Evolutionary conservation across 2,329 filamentous ascomycete genomes (phyloP).

Genomic region (Pseudocercospora pini-densiflorae): DNA sequence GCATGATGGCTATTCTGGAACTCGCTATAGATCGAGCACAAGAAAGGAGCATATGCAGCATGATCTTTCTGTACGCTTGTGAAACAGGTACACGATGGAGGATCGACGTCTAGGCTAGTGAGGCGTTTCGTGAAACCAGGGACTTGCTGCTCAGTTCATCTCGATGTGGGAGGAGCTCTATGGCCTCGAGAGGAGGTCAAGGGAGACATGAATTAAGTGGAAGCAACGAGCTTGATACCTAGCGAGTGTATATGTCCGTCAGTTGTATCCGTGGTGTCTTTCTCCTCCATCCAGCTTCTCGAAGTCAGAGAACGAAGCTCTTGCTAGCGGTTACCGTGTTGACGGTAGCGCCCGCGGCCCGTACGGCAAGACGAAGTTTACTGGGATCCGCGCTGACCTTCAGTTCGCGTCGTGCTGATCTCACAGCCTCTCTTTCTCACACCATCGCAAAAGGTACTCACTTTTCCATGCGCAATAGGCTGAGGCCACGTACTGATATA

Average conservation of each 20-base stretch:
- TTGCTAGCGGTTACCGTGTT: background rate
- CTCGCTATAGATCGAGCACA: background rate
- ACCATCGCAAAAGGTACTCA: background rate
- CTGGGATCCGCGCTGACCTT: background rate
- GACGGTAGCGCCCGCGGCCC: background rate
- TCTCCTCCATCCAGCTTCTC: background rate
- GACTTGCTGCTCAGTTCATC: background rate
- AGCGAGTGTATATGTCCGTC: no score
- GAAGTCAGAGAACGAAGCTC: background rate
- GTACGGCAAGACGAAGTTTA: background rate
- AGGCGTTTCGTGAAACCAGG: background rate
- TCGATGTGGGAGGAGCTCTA: background rate
- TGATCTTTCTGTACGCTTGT: background rate
- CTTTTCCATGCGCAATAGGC: background rate
- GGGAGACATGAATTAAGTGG: background rate
- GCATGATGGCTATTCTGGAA: background rate
- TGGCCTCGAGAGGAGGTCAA: background rate
- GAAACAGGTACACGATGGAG: constrained; percentile 3
- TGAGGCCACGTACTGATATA: background rate
- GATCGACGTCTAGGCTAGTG: background rate
- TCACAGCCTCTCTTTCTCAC: constrained; percentile 1
- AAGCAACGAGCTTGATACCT: background rate
- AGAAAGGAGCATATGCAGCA: background rate
- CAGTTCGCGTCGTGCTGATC: background rate
- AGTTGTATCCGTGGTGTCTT: no score